Base-by-base conservation (phyloP, 345 rosid genomes). In the Heritiera littoralis region DNA sequence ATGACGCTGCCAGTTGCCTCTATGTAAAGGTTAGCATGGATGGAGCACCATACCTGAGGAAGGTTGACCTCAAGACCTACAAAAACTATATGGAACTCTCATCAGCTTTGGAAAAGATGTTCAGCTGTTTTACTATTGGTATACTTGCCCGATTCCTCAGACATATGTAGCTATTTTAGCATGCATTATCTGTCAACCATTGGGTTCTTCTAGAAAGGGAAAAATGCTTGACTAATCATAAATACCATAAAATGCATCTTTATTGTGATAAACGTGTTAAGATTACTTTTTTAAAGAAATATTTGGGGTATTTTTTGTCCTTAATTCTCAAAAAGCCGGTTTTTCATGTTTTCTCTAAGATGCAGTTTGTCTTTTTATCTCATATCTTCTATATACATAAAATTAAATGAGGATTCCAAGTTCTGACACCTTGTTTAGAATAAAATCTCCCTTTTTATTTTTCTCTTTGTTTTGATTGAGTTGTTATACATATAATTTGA, bases 31-130 rank as follows among this genome's bases (percentile, higher is more conserved):
- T 91, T 54, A 88, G 94, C 85, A 77, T 91, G 86, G 97, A 93
- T 82, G 97, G 97, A 65, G 96, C 96, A 78, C 94, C 97, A 6
- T 91, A 90, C 83, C 87, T 93, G 10, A 88, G 96, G 78, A 93
- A 93, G 81, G 86, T 90, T 41, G 94, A 91, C 76, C 89, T 90
- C 68, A 89, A 87, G 81, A 80, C 82, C 30, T 90, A 85, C 84
- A 82, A 83, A 69, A 84, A 88, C 67, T 93, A 93, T 77, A 68
- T 70, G 74, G 92, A 90, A 20, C 88, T 90, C 78, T 84, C 88
- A 13, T 85, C 86, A 54, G 88, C 92, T 72, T 80, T 89, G 46
- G 85, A 90, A 78, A 78, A 86, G n/a, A 88, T 93, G 93, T 93
- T 93, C 84, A 86, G 84, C 66, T 85, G 70, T 52, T 76, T 76